A percentile compares a stretch with the other conserved stretches of the same genome.
Conservation (phyloP, 331 rosid genomes). For the Cydonia oblonga region DNA sequence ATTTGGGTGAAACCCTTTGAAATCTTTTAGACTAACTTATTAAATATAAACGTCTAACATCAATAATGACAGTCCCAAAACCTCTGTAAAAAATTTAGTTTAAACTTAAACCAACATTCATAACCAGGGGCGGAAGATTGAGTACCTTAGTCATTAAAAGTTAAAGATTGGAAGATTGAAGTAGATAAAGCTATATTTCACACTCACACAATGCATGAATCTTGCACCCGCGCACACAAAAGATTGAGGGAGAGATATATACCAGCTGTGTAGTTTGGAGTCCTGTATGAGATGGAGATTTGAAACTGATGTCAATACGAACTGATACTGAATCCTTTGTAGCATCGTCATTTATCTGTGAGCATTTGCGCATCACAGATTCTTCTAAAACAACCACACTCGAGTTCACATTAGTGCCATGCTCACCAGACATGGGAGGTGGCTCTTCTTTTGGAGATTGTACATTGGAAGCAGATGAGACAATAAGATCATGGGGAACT, state of each 20-base stretch:
- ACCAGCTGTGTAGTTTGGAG: slow-evolving; percentile 94
- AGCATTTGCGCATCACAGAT: slow-evolving; percentile 36
- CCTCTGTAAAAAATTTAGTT: neutral
- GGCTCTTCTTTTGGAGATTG: slow-evolving; percentile 75
- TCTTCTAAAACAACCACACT: slow-evolving; percentile 50
- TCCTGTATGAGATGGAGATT: slow-evolving; percentile 90
- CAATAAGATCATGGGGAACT: slow-evolving; percentile 71
- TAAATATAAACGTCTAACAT: neutral
- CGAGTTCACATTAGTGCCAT: slow-evolving; percentile 29
- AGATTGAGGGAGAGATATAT: slow-evolving; percentile 1
- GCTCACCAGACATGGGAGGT: slow-evolving; percentile 30
- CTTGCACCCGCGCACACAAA: neutral
- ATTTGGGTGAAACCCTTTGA: neutral
- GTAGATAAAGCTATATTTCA: neutral
- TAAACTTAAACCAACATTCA: neutral
- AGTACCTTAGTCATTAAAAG: neutral
- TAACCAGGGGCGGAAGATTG: neutral
- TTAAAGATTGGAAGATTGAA: neutral
- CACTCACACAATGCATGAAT: neutral
- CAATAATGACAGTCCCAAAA: neutral
- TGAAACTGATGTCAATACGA: slow-evolving; percentile 90
- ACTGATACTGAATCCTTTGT: slow-evolving; percentile 55
- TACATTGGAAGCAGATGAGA: slow-evolving; percentile 45
- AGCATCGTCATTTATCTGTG: slow-evolving; percentile 33
- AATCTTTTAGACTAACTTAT: neutral